phyloP scores from a whole-genome alignment of 495 filamentous ascomycete genomes.

The Penicillium cataractarum region DNA sequence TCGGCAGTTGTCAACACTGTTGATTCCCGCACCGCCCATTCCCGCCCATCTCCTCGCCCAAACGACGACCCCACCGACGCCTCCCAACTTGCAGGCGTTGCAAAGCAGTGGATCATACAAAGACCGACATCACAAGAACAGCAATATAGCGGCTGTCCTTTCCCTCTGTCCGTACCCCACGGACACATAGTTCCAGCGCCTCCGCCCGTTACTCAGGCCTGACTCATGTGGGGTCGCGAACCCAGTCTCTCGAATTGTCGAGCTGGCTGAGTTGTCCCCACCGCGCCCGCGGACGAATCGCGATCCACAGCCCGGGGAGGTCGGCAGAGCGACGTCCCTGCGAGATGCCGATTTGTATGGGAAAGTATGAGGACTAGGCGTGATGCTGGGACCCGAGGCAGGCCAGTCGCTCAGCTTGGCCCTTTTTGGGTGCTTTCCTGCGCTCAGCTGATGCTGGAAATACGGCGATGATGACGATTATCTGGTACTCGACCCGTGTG shows the following conservation, averaged over 20 bases:
- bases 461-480: slow-evolving; percentile 4
- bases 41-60: neutral
- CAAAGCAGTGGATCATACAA: neutral
- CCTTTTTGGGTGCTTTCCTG: neutral
- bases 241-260: slow-evolving; percentile 3
- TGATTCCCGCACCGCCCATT: slow-evolving; percentile 10
- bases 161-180: neutral
- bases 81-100: neutral
- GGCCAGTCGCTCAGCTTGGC: neutral
- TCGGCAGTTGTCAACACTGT: slow-evolving; percentile 15
- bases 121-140: neutral
- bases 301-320: slow-evolving; percentile 21
- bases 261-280: slow-evolving; percentile 17
- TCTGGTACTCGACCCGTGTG: neutral
- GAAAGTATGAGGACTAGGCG: neutral
- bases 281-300: slow-evolving; percentile 17
- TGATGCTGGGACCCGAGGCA: neutral
- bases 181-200: slow-evolving; percentile 18
- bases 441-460: slow-evolving; percentile 13
- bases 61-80: neutral
- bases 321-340: slow-evolving; percentile 23
- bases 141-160: neutral
- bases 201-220: slow-evolving; percentile 40
- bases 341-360: slow-evolving; percentile 24
- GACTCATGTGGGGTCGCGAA: slow-evolving; percentile 45